These are phyloP conservation scores for Fusarium duplospermum DNA, from an alignment of 2,329 filamentous ascomycete species.

Conservation along the genomic window DNA sequence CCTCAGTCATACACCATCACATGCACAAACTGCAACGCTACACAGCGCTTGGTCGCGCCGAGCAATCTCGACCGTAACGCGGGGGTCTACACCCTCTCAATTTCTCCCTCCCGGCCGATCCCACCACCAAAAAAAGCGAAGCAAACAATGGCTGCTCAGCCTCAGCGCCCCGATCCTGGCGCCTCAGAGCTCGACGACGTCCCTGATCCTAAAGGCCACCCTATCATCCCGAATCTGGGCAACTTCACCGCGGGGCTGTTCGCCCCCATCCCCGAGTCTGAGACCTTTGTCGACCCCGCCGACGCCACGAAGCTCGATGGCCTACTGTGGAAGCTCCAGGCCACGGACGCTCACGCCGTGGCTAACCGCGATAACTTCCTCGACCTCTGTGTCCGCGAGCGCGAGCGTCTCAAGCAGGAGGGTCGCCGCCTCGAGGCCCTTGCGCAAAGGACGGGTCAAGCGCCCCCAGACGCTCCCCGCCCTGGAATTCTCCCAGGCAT, in stretches of 20 bases:
- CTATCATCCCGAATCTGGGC: conserved; percentile 18
- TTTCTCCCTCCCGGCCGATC: background rate
- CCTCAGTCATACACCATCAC: conserved; percentile 2
- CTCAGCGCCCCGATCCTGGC: background rate
- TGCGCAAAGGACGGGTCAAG: background rate
- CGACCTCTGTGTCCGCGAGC: conserved; percentile 46
- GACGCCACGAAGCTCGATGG: conserved; percentile 25
- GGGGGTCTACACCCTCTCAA: background rate
- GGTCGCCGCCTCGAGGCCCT: conserved; percentile 32
- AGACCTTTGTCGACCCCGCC: background rate
- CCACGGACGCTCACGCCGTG: conserved; percentile 42
- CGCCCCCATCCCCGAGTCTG: conserved; percentile 43
- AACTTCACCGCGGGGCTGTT: conserved; percentile 44
- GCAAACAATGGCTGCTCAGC: conserved; percentile 24
- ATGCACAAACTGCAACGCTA: conserved; percentile 13
- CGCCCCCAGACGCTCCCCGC: background rate
- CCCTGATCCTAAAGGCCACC: conserved; percentile 23
- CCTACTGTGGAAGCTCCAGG: conserved; percentile 36
- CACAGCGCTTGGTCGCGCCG: conserved; percentile 1
- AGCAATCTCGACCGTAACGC: background rate
- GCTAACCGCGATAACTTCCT: conserved; percentile 47
- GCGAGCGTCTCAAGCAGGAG: conserved; percentile 45
- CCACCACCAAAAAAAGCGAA: background rate
- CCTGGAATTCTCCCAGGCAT: conserved; percentile 35
- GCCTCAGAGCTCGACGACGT: background rate